Evolutionary conservation across 768 basidiomycete species (phyloP), one percentile per base, ranked within the genome.

Genomic region (Hemileccinum impolitum): DNA sequence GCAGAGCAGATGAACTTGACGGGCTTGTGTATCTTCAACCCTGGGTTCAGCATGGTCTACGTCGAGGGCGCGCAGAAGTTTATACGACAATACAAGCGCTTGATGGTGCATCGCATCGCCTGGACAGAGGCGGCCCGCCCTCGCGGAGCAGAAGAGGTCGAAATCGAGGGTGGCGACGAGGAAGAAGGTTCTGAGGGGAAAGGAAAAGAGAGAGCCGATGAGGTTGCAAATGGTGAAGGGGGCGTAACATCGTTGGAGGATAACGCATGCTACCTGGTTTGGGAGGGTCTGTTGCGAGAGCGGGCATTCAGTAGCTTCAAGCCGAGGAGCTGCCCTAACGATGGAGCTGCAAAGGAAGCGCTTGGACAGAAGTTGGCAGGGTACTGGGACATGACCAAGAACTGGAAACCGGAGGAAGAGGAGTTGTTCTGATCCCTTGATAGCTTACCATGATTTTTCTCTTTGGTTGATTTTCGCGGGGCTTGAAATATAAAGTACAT

Each of bases 371-470:
- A 84, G 75, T 66, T 93, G 68, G 84, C 85, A 41, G 90, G 91
- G 0, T 89, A 93, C 65, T 98, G 94, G 94, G 95, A 97, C 66
- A 80, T 90, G 68, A 84, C 92, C 25, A 96, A 94, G 81, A 87
- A 89, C 60, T 91, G 85, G 81, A 88, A 81, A 65, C 78, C 82
- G 5, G 85, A 88, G 66, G 90, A 92, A 46, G 87, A 90, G 56
- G 86, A 90, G 50, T 55, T 83, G 58, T 80, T 82, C 60, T 85
- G 63, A 70, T 59, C 32, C 35, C 13, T 17, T 13, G 17, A 25
- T 45, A 30, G 18, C 12, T 44, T 45, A 28, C 28, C 19, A 28
- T 43, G 26, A 36, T 25, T 39, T 39, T 44, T 25, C 19, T 14
- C 28, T 17, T 25, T 30, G 21, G 38, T 19, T 34, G 38, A 25